Conservation (phyloP, 306 rosid species). For the Cicer judaicum region DNA sequence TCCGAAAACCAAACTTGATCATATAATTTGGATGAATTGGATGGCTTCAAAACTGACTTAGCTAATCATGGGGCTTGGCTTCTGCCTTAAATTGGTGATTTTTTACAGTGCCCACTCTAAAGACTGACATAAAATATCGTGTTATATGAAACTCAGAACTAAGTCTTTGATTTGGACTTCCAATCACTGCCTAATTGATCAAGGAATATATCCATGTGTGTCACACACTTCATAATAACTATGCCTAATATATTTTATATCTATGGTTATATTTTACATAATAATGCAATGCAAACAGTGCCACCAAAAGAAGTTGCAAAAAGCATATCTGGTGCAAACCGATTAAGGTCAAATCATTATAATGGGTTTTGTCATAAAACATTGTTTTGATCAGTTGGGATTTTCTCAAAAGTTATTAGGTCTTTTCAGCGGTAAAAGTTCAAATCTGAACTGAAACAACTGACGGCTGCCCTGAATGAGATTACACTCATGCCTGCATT, state of each 20-base stretch:
- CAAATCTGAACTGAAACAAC: conserved; percentile 29
- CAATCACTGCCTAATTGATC: conserved; percentile 3
- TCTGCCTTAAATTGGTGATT: neutral
- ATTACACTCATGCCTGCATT: conserved; percentile 19
- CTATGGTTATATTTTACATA: conserved; percentile 22
- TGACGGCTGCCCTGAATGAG: neutral
- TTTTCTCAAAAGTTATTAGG: conserved; percentile 32
- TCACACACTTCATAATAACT: neutral
- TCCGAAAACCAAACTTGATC: conserved; percentile 6
- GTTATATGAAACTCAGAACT: conserved; percentile 18
- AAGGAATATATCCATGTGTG: neutral
- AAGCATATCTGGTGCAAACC: conserved; percentile 6
- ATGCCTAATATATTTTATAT: conserved; percentile 7
- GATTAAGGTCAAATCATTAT: conserved; percentile 24
- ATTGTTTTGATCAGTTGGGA: conserved; percentile 9
- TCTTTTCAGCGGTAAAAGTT: conserved; percentile 21
- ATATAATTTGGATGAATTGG: conserved; percentile 24
- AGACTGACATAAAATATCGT: neutral
- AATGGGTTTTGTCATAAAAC: conserved; percentile 21
- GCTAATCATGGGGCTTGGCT: conserved; percentile 12
- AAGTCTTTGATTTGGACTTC: neutral
- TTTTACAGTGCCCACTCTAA: neutral
- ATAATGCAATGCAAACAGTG: conserved; percentile 13
- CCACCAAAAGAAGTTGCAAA: conserved; percentile 15
- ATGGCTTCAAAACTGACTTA: conserved; percentile 13